Evolutionary conservation across 179 eudicot species (phyloP).

Genomic region (Spergularia azorica): DNA sequence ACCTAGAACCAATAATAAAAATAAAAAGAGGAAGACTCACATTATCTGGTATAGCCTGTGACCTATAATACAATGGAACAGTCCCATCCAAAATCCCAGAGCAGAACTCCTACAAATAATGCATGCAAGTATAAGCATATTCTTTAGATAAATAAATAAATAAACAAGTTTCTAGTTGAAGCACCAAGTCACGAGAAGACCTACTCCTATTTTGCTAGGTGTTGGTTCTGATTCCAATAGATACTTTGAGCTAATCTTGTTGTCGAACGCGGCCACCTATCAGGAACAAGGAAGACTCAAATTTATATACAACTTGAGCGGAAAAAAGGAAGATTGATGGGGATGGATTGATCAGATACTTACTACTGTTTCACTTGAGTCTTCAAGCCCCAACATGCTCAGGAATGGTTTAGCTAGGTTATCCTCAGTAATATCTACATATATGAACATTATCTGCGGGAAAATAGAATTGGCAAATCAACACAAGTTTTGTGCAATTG

Average conservation of each 20-base stretch:
- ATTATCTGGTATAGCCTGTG: constrained; percentile 81
- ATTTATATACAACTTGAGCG: background rate
- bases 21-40: constrained; percentile 44
- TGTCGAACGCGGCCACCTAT: constrained; percentile 86
- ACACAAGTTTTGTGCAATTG: background rate
- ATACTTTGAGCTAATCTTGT: constrained; percentile 77
- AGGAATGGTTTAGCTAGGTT: constrained; percentile 95
- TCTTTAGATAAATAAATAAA: background rate
- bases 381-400: constrained; percentile 82
- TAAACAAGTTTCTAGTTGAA: background rate
- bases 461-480: background rate
- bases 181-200: constrained; percentile 13
- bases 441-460: constrained; percentile 73
- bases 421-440: constrained; percentile 65
- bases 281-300: background rate
- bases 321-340: background rate
- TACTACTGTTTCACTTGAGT: constrained; percentile 71
- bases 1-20: no score
- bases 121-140: background rate
- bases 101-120: constrained; percentile 73
- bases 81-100: constrained; percentile 56
- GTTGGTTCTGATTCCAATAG: constrained; percentile 72
- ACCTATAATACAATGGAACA: constrained; percentile 60
- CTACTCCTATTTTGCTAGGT: constrained; percentile 63
- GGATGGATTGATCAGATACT: constrained; percentile 29